These are phyloP conservation scores for Mucor ambiguus DNA, from an alignment of 371 early-diverging fungal genomes.

Conservation along the genomic window DNA sequence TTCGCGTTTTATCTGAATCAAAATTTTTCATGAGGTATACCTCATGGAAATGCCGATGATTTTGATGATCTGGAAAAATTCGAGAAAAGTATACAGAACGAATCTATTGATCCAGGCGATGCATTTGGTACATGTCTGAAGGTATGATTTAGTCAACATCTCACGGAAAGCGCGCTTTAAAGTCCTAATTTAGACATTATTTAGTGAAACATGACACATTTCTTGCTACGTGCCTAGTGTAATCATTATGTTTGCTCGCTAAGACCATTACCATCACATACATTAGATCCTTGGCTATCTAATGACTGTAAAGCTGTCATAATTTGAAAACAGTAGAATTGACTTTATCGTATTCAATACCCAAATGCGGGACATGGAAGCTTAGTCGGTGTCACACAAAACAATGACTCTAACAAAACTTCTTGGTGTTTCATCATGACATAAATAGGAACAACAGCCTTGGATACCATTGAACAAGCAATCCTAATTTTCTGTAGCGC, in stretches of 20 bases:
- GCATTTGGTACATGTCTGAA: neutral
- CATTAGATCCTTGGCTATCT: neutral
- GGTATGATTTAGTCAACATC: neutral
- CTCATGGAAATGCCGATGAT: neutral
- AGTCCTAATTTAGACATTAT: neutral
- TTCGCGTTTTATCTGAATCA: neutral
- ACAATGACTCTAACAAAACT: neutral
- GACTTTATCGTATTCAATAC: too few species aligned
- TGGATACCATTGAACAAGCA: neutral
- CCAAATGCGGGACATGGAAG: neutral
- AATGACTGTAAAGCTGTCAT: too few species aligned
- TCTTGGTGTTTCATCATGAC: neutral
- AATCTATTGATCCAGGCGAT: neutral
- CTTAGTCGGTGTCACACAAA: neutral
- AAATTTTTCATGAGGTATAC: neutral
- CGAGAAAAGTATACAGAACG: neutral
- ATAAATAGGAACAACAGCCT: neutral
- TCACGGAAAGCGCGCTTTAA: neutral
- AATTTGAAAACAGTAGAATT: too few species aligned
- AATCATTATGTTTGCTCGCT: neutral
- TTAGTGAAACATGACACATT: neutral
- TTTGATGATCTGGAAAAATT: neutral
- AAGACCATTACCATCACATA: neutral
- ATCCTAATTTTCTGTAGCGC: neutral
- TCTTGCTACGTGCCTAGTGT: neutral